Conservation (phyloP, 176 grass and related monocot species). For the Triticum urartu region DNA sequence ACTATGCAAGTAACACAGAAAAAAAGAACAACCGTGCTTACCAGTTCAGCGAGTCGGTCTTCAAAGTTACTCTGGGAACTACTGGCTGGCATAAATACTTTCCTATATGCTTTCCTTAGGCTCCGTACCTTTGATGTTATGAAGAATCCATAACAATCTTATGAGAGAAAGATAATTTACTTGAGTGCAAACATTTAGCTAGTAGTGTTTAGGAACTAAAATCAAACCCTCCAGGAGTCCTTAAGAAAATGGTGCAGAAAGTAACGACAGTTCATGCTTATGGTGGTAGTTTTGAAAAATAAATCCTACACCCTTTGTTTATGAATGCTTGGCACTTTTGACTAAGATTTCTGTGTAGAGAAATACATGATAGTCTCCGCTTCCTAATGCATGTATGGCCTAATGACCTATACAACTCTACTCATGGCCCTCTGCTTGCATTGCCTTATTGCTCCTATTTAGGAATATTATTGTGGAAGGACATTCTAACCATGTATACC, state of each 20-base stretch:
- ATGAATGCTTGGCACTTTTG: not conserved
- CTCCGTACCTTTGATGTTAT: constrained; percentile 50
- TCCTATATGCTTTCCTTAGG: constrained; percentile 78
- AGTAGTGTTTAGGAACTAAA: constrained; percentile 6
- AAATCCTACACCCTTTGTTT: not conserved
- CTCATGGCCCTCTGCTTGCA: not conserved
- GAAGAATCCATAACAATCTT: not conserved
- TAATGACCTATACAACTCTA: not conserved
- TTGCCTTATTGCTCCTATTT: not conserved
- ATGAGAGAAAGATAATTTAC: not conserved
- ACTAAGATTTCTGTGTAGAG: not conserved
- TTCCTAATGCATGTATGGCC: not conserved
- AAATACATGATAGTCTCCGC: not conserved
- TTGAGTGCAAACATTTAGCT: constrained; percentile 1
- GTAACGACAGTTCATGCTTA: not conserved
- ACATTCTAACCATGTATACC: not conserved
- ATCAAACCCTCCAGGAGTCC: not conserved
- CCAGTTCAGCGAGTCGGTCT: constrained; percentile 66
- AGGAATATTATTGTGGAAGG: not conserved
- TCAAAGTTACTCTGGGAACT: constrained; percentile 50
- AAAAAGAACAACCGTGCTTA: constrained; percentile 32
- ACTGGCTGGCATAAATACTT: constrained; percentile 74
- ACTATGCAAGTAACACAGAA: not conserved
- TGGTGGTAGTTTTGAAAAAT: not conserved
- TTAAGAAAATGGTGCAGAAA: not conserved